These are phyloP conservation scores for Nicotiana paniculata DNA, from an alignment of 257 asterid species.

Conservation along the genomic window DNA sequence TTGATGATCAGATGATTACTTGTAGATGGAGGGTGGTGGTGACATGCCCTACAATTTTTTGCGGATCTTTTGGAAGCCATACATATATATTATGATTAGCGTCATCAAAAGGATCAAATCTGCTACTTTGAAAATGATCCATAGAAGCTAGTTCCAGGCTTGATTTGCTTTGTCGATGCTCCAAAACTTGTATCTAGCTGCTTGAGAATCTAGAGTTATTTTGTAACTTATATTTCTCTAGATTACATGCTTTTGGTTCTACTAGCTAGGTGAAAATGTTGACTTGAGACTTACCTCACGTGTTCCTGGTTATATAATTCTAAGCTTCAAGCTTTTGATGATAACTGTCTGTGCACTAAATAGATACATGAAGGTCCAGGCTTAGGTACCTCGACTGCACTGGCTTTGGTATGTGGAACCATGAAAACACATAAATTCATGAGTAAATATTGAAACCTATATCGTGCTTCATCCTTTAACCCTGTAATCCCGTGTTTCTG, in stretches of 20 bases:
- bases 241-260: background rate
- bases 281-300: background rate
- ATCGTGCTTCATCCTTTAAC: background rate
- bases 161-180: background rate
- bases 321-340: background rate
- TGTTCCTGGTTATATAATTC: background rate
- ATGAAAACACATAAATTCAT: background rate
- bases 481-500: background rate
- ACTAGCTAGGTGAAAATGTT: background rate
- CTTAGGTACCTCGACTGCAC: background rate
- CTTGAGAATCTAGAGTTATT: background rate
- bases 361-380: background rate
- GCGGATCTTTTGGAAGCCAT: background rate
- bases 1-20: slow-evolving; percentile 28
- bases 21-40: slow-evolving; percentile 18
- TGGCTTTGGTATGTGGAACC: background rate
- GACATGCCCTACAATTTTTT: background rate
- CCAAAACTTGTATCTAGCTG: slow-evolving; percentile 4
- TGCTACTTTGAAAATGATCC: background rate
- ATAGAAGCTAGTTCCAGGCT: background rate
- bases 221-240: background rate
- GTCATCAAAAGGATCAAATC: background rate
- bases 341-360: background rate
- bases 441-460: background rate
- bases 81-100: background rate